Evolutionary conservation across 2,329 filamentous ascomycete genomes (phyloP).

Genomic region (Rutstroemia sp.): DNA sequence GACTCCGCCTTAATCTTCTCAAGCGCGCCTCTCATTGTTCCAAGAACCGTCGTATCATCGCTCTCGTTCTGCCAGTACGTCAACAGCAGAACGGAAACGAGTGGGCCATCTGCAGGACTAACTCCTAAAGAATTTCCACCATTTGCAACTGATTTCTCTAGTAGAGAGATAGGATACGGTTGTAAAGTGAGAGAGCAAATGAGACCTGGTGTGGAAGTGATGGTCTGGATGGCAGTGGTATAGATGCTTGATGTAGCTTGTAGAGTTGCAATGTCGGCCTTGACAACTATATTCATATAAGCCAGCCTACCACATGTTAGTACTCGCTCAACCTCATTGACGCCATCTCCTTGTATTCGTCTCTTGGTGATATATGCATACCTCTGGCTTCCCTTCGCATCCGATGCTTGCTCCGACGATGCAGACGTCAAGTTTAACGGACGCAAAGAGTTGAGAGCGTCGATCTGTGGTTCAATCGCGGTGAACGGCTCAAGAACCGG

Average conservation of each 20-base stretch:
- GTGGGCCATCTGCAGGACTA: not conserved
- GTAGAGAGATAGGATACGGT: not conserved
- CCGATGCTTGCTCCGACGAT: not conserved
- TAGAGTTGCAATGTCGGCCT: not conserved
- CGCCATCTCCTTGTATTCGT: not conserved
- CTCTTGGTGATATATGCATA: not conserved
- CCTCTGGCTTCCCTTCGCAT: not conserved
- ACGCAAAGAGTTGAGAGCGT: not conserved
- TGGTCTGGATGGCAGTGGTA: not conserved
- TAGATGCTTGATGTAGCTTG: constrained; percentile 2
- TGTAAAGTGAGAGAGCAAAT: not conserved
- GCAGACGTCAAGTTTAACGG: not conserved
- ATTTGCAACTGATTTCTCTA: not conserved
- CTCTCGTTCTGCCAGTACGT: not conserved
- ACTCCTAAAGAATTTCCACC: constrained; percentile 4
- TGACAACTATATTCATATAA: constrained; percentile 2
- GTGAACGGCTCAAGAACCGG: constrained; percentile 1
- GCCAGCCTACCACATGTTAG: not conserved
- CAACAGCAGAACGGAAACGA: not conserved
- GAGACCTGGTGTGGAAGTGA: not conserved
- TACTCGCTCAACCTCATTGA: not conserved
- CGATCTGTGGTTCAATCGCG: constrained; percentile 4
- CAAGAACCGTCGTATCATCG: not conserved
- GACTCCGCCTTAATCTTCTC: not conserved
- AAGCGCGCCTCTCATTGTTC: not conserved